Conservation (phyloP, 139 green algal species). For the Chlamydomonas incerta region DNA sequence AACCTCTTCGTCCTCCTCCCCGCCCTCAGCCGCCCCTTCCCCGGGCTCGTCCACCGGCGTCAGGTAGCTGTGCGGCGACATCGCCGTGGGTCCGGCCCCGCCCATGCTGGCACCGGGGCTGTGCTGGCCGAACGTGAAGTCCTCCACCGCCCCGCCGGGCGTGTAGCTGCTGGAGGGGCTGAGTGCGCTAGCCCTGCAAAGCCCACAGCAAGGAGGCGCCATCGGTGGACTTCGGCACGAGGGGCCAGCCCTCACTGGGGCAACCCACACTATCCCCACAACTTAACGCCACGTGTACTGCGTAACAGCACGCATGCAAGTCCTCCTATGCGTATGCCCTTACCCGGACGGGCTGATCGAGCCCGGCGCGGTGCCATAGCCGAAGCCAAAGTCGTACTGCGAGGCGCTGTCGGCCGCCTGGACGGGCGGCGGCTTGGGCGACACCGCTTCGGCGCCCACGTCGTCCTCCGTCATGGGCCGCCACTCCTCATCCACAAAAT, state of each 20-base stretch:
- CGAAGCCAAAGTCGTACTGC: neutral
- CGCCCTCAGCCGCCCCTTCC: neutral
- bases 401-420: neutral
- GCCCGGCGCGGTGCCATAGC: neutral
- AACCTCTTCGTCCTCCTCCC: neutral
- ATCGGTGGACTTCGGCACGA: too few species aligned
- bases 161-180: too few species aligned
- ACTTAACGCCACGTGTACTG: too few species aligned
- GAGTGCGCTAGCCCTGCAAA: too few species aligned
- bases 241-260: too few species aligned
- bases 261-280: too few species aligned
- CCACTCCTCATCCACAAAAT: slow-evolving; percentile 35
- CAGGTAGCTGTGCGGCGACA: neutral
- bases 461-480: slow-evolving; percentile 15
- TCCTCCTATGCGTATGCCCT: neutral
- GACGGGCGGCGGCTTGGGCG: neutral
- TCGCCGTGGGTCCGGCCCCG: too few species aligned
- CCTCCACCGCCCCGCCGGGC: too few species aligned
- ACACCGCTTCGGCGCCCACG: slow-evolving; percentile 20
- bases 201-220: too few species aligned
- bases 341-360: neutral
- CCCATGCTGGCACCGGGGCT: too few species aligned
- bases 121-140: too few species aligned
- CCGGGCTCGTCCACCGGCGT: neutral
- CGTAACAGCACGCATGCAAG: neutral